Evolutionary conservation across 2,329 filamentous ascomycete species (phyloP), one percentile per base, ranked within the genome.

Genomic region (Exophiala sideris): DNA sequence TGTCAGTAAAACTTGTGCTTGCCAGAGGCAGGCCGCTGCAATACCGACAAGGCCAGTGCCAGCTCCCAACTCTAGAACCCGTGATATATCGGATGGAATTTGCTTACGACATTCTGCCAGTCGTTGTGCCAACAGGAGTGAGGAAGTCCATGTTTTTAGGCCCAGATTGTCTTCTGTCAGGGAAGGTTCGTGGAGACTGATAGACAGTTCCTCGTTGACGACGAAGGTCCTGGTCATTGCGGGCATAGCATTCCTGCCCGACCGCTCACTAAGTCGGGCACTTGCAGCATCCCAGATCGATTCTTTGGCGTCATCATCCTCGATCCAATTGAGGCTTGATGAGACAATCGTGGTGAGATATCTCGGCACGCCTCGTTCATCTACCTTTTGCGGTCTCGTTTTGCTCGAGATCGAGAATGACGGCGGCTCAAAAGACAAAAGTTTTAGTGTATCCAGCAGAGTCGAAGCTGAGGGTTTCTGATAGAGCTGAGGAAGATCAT

Each of bases 71-170:
- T 97, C 92, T 7, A 97, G 77, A 5, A 80, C 74, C 24, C 70
- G 68, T 14, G 72, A 58, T 14, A 45, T 35, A 35, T 36, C 41
- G 18, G 20, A 11, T 8, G 53, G 55, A 9, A 62, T 48, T 39
- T 59, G 54, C 40, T 45, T 50, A 24, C 55, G 52, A 7, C 79
- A 66, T 2, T 56, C 58, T 45, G 66, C 66, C 21, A 97, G 79
- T 20, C 88, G 83, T 62, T 83, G 86, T 0, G 92, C 87, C 3
- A 97, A 83, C 2, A 95, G 80, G 66, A 91, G 95, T 0, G 91
- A 92, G 0, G 91, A 92, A 0, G 88, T 89, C 94, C 94, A 97
- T 0, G 94, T 99, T 71, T 99, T 97, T 69, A 95, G 79, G 1
- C 94, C 94, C 14, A 97, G 77, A 55, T 89, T 88, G 70, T 96